phyloP scores from a whole-genome alignment of 73 alveolate genomes.

The Breviolum minutum region DNA sequence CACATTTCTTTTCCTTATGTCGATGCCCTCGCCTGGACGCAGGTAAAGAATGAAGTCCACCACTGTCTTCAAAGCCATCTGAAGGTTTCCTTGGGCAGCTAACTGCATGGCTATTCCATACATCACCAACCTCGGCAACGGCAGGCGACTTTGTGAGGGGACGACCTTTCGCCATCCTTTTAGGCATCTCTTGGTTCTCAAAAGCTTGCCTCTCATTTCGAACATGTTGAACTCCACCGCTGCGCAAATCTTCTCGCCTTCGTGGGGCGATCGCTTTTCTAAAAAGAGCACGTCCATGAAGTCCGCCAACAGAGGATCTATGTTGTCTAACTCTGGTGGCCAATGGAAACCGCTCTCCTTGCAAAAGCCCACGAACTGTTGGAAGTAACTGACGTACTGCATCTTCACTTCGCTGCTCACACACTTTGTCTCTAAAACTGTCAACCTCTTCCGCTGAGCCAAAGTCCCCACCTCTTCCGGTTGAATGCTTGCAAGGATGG shows the following conservation, averaged over 20 bases:
- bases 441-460: neutral
- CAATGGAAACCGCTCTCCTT: neutral
- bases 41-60: neutral
- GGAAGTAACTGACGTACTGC: neutral
- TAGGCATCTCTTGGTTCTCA: neutral
- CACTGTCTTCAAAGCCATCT: neutral
- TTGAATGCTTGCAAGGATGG: neutral
- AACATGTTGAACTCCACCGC: neutral
- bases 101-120: neutral
- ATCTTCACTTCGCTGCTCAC: neutral
- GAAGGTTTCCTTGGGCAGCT: neutral
- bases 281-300: neutral
- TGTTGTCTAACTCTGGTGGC: neutral
- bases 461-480: neutral
- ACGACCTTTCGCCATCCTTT: neutral
- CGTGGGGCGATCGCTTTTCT: neutral
- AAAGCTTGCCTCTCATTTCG: neutral
- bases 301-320: neutral
- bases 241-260: too few relatives aligned
- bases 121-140: neutral
- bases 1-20: neutral
- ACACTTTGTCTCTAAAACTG: neutral
- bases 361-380: neutral
- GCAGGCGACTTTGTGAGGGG: neutral
- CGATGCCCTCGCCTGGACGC: constrained; percentile 5